Evolutionary conservation across 495 filamentous ascomycete genomes (phyloP), one percentile per base, ranked within the genome.

Genomic region (Astrothelium macrocarpum): DNA sequence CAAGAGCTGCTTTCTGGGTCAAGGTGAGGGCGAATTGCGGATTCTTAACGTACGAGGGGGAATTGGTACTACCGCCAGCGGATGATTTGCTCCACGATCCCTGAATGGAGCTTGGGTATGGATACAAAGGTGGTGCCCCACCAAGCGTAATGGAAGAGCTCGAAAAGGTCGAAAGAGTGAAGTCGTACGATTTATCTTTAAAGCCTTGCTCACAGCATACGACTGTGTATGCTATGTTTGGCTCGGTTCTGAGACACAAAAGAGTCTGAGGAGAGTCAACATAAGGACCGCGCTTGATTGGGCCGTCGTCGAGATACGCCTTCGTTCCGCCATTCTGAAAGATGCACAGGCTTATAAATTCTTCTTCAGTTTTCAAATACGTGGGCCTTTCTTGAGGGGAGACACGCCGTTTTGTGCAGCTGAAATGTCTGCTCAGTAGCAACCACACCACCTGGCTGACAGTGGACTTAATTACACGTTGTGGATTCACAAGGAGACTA

Each of bases 181-280:
- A 96, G 53, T 83, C 84, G 70, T 94, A 88, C 56, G 74, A 80
- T 3, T 80, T 74, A 1, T 85, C 75, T 3, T 88, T 85, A 9
- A 97, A 78, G 18, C 85, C 85, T 71, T 94, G 84, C 69, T 95
- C 84, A 11, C 89, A 85, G 36, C 91, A 80, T 26, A 92, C 91
- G 23, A 90, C 75, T 0, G 93, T 97, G 70, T 91, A 92, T 0
- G 79, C 77, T 25, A 78, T 77, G 28, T 75, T 70, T 23, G 83
- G 71, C 28, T 81, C 73, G 65, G 89, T 79, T 11, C 89, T 84
- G 45, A 95, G 80, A 62, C 86, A 84, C 32, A 94, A 85, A 16
- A 97, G 84, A 12, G 88, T 95, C 71, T 97, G 95, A 14, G 92
- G 91, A 1, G 91, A 93, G 72, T 96, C 92, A 39, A 97, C 91